phyloP scores from a whole-genome alignment of 169 alveolate genomes.

The Sarcocystis neurona region DNA sequence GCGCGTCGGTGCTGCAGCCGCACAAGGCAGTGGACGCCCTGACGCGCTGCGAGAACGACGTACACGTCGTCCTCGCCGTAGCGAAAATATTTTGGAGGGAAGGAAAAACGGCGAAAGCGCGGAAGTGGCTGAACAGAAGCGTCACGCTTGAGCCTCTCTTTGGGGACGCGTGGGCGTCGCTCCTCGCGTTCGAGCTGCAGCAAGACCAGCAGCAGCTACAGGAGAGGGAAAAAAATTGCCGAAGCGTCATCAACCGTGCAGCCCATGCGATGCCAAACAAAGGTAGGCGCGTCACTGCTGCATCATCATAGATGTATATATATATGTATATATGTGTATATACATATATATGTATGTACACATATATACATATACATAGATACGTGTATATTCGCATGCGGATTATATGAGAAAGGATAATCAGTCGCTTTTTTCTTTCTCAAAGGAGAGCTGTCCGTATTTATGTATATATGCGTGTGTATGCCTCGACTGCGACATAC shows the following conservation, averaged over 20 bases:
- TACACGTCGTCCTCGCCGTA: constrained; percentile 89
- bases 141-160: constrained; percentile 85
- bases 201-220: constrained; percentile 88
- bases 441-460: too few relatives aligned
- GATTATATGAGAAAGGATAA: too few relatives aligned
- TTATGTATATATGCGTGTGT: too few relatives aligned
- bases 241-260: constrained; percentile 78
- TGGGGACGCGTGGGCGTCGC: constrained; percentile 96
- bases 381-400: background rate
- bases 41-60: constrained; percentile 91
- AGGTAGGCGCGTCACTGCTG: constrained; percentile 57
- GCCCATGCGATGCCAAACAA: constrained; percentile 82
- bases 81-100: constrained; percentile 92
- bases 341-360: background rate
- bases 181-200: constrained; percentile 89
- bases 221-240: constrained; percentile 70
- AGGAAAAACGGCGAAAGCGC: constrained; percentile 89
- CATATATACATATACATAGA: background rate
- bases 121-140: constrained; percentile 94
- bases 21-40: constrained; percentile 91
- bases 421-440: too few relatives aligned
- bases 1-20: constrained; percentile 72
- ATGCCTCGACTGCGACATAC: too few relatives aligned
- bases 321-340: background rate
- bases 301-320: background rate